Conservation (phyloP, 1,139 yeast species). For the Candida albicans region DNA sequence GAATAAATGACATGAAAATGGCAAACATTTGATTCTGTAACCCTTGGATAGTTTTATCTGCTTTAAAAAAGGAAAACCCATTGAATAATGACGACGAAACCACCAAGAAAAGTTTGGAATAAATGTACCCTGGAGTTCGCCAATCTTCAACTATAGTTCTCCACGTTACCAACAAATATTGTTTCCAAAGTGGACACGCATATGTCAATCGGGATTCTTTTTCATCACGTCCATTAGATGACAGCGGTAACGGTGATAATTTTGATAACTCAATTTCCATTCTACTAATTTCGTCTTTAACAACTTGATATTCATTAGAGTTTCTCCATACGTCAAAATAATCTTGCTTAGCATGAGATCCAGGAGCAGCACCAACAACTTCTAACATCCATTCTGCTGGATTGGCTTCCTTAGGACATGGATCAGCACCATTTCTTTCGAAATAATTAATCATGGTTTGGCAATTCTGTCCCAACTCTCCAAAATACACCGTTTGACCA, state of each 20-base stretch:
- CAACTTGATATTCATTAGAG: conserved; percentile 24
- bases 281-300: conserved; percentile 23
- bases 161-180: conserved; percentile 22
- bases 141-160: conserved; percentile 37
- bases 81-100: conserved; percentile 41
- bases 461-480: conserved; percentile 60
- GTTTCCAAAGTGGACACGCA: conserved; percentile 25
- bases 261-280: conserved; percentile 33
- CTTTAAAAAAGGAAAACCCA: conserved; percentile 45
- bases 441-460: conserved; percentile 51
- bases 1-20: conserved; percentile 50
- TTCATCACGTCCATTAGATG: conserved; percentile 14
- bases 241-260: conserved; percentile 16
- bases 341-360: conserved; percentile 33
- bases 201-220: conserved; percentile 23
- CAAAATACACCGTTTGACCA: conserved; percentile 65
- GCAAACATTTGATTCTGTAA: conserved; percentile 51
- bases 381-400: conserved; percentile 62
- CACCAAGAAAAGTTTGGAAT: conserved; percentile 38
- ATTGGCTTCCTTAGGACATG: conserved; percentile 47
- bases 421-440: conserved; percentile 50
- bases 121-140: conserved; percentile 43
- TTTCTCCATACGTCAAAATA: conserved; percentile 35
- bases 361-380: conserved; percentile 46
- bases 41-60: conserved; percentile 34